Evolutionary conservation across 2,329 filamentous ascomycete species (phyloP).

Genomic region (Fusarium chuoi): DNA sequence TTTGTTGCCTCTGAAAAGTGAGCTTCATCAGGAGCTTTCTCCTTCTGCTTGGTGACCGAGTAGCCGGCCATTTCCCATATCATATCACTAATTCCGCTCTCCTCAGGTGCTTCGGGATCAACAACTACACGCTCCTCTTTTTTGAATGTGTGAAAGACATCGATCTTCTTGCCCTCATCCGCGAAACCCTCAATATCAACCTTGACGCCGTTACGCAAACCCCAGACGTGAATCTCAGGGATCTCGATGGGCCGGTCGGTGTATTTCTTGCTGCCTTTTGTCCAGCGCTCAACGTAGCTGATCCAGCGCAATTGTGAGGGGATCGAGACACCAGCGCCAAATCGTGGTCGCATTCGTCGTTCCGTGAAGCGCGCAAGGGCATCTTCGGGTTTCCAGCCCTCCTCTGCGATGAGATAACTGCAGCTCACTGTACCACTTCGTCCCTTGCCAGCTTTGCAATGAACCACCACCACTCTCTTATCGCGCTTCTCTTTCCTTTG

Average conservation of each 20-base stretch:
- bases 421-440: constrained; percentile 88
- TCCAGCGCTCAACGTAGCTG: constrained; percentile 89
- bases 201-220: constrained; percentile 86
- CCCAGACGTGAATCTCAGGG: constrained; percentile 90
- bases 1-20: constrained; percentile 48
- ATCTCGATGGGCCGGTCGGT: constrained; percentile 86
- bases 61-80: constrained; percentile 64
- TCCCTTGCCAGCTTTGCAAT: constrained; percentile 98
- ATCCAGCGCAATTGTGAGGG: constrained; percentile 92
- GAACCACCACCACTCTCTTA: constrained; percentile 83
- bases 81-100: constrained; percentile 61
- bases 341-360: constrained; percentile 86
- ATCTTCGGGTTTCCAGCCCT: constrained; percentile 67
- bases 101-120: constrained; percentile 63
- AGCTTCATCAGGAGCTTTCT: constrained; percentile 52
- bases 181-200: constrained; percentile 85
- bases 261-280: constrained; percentile 78
- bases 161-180: constrained; percentile 90
- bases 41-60: constrained; percentile 40
- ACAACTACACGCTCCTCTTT: constrained; percentile 77
- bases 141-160: constrained; percentile 82
- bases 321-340: constrained; percentile 91
- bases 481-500: constrained; percentile 50
- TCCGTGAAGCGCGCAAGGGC: constrained; percentile 74
- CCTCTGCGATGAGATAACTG: constrained; percentile 89